These are phyloP conservation scores for Phyllostachys edulis DNA, from an alignment of 176 grass and related monocot species.

Conservation along the genomic window DNA sequence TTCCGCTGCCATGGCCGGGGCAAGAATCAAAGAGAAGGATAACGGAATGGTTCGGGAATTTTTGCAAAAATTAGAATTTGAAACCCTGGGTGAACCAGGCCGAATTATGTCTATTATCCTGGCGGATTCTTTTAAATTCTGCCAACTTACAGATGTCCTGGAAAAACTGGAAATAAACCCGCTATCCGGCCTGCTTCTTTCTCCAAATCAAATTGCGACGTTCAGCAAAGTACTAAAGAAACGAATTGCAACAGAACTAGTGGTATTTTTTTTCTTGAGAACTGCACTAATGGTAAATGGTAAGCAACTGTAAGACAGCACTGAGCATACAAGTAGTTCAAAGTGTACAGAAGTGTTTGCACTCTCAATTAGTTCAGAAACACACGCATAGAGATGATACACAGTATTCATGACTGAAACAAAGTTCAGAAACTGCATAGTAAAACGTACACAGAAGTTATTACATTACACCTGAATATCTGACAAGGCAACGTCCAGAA, in stretches of 20 bases:
- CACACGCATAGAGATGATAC: not conserved
- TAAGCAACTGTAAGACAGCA: not conserved
- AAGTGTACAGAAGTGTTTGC: not conserved
- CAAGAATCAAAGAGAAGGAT: too few relatives aligned
- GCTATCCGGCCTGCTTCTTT: not conserved
- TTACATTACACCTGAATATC: not conserved
- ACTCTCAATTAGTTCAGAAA: not conserved
- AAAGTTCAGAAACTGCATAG: not conserved
- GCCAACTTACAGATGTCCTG: not conserved
- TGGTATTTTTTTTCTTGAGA: not conserved
- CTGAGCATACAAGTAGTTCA: not conserved
- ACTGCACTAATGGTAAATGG: not conserved
- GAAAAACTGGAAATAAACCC: not conserved
- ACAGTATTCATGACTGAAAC: not conserved
- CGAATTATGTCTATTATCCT: not conserved
- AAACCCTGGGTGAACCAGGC: too few relatives aligned
- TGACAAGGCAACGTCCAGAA: not conserved
- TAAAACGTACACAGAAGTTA: not conserved
- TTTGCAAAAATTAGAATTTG: too few relatives aligned
- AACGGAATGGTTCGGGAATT: too few relatives aligned
- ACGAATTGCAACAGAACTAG: not conserved
- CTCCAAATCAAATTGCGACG: not conserved
- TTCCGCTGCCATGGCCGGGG: too few relatives aligned
- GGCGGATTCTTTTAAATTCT: not conserved
- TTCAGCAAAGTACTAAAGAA: not conserved